Conservation (phyloP, 352 stramenopile genomes). For the Pythium utonaiense region DNA sequence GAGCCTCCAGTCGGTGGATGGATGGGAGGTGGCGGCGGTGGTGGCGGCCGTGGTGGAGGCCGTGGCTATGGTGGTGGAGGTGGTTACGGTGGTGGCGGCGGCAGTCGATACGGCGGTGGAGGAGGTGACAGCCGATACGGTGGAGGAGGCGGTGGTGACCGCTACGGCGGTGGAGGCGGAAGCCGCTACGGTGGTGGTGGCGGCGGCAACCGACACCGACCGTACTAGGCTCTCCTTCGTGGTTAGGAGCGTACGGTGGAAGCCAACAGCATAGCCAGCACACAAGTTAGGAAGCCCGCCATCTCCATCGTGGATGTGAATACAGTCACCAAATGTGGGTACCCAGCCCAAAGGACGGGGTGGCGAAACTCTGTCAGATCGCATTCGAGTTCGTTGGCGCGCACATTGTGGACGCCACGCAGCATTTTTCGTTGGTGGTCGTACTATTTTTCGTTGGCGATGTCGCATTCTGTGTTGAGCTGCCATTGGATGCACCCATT, state of each 20-base stretch:
- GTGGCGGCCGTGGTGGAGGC: constrained; percentile 34
- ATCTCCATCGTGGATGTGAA: not conserved
- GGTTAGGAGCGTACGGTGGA: not conserved
- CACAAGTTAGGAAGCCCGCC: not conserved
- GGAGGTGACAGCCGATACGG: constrained; percentile 32
- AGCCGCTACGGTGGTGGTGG: constrained; percentile 11
- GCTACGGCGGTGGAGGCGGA: constrained; percentile 16
- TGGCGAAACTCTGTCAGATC: not conserved
- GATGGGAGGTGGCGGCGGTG: constrained; percentile 43
- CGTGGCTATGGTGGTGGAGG: constrained; percentile 40
- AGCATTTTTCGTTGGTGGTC: not conserved
- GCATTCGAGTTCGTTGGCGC: not conserved
- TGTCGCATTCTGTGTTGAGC: no score
- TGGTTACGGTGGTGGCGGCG: constrained; percentile 38
- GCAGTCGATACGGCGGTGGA: constrained; percentile 27
- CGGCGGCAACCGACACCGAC: constrained; percentile 38
- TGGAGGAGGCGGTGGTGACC: constrained; percentile 28
- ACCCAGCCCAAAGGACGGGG: not conserved
- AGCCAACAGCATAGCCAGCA: not conserved
- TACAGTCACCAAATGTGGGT: constrained; percentile 1
- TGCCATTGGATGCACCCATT: not conserved
- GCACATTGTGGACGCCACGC: no score
- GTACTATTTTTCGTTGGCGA: not conserved
- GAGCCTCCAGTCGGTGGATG: constrained; percentile 75
- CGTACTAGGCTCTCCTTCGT: constrained; percentile 34